Evolutionary conservation across 2,329 filamentous ascomycete species (phyloP).

Genomic region (Verticillium albo-atrum): DNA sequence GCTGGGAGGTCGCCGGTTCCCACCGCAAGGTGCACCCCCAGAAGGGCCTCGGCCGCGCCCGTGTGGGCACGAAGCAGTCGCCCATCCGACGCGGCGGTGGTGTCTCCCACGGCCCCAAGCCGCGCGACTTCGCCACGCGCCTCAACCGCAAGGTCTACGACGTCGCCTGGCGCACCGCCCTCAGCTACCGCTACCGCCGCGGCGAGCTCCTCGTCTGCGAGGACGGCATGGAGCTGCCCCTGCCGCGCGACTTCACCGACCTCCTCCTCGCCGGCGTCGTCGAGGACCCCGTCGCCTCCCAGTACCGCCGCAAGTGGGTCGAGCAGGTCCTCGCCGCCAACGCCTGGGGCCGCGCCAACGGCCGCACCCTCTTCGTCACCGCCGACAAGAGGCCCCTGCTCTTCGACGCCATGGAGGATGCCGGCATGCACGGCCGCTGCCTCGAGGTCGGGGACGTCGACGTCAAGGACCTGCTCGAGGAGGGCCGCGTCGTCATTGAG

Average conservation of each 20-base stretch:
- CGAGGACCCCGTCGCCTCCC: conserved; percentile 44
- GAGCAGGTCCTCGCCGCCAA: conserved; percentile 66
- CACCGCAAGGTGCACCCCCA: conserved; percentile 77
- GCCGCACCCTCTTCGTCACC: conserved; percentile 74
- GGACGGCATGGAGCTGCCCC: conserved; percentile 65
- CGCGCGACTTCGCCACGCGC: conserved; percentile 81
- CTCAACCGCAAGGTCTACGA: conserved; percentile 91
- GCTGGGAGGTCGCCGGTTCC: conserved; percentile 79
- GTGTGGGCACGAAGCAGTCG: conserved; percentile 74
- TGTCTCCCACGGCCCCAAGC: conserved; percentile 84
- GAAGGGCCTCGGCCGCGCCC: conserved; percentile 79
- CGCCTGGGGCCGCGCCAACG: conserved; percentile 60
- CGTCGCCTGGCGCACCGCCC: conserved; percentile 87
- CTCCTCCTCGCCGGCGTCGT: conserved; percentile 33
- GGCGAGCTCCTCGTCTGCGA: conserved; percentile 86
- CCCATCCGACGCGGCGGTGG: conserved; percentile 82
- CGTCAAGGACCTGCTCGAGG: conserved; percentile 89
- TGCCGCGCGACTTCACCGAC: conserved; percentile 45
- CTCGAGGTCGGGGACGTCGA: conserved; percentile 76
- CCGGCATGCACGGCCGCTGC: conserved; percentile 64
- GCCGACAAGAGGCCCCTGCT: conserved; percentile 56
- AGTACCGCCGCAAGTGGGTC: conserved; percentile 59
- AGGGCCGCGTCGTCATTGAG: conserved; percentile 83
- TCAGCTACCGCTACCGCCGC: conserved; percentile 84
- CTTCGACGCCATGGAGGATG: conserved; percentile 59